phyloP scores from a whole-genome alignment of 352 stramenopile species.

The Globisporangium abappressorium region DNA sequence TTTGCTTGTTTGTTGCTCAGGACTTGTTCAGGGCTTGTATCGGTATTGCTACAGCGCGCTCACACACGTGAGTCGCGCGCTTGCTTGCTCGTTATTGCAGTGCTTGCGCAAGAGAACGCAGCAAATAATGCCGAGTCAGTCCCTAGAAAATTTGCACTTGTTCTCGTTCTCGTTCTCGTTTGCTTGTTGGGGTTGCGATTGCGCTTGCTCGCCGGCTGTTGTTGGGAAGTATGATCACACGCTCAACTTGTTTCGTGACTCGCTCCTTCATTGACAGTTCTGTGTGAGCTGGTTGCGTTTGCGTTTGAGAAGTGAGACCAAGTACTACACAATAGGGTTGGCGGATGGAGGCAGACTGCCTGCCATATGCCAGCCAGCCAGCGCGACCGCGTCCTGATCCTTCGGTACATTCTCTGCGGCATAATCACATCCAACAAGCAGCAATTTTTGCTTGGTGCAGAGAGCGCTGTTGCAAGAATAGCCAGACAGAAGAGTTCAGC shows the following conservation, averaged over 20 bases:
- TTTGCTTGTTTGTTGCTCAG: background rate
- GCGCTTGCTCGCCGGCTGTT: background rate
- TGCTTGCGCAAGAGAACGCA: background rate
- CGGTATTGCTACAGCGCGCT: background rate
- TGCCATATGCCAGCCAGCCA: background rate
- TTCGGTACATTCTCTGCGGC: background rate
- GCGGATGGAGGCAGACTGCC: background rate
- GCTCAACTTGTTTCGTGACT: background rate
- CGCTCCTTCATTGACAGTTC: background rate
- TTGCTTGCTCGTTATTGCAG: background rate
- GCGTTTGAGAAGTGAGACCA: background rate
- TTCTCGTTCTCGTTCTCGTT: background rate
- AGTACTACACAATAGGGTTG: background rate
- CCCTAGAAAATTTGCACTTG: background rate
- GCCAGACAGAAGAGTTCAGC: constrained; percentile 1
- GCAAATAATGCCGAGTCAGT: background rate
- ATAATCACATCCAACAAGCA: background rate
- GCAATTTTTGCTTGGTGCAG: background rate
- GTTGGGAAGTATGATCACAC: background rate
- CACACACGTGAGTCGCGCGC: background rate
- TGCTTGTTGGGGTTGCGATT: background rate
- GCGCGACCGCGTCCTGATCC: background rate
- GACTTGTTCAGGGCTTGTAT: background rate
- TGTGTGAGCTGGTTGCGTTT: background rate
- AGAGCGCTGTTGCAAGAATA: constrained; percentile 4